phyloP scores from a whole-genome alignment of 805 yeast genomes.

The Saccharomycopsis oosterbeekiorum region DNA sequence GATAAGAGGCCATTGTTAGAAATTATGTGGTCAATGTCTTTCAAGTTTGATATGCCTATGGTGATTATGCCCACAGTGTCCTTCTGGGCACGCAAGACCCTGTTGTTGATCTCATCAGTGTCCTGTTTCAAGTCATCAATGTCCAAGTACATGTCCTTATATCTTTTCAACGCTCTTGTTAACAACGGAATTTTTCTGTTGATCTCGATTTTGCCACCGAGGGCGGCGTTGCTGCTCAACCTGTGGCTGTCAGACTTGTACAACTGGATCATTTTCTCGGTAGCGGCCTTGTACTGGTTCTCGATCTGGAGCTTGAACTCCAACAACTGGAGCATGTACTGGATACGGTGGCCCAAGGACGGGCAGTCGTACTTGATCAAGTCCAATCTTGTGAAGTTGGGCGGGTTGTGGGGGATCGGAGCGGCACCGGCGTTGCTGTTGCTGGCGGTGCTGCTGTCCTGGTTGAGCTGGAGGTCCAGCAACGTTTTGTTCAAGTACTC shows the following conservation, averaged over 20 bases:
- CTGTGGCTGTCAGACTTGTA: conserved; percentile 90
- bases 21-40: conserved; percentile 81
- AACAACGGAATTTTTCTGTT: conserved; percentile 77
- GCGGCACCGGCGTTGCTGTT: neutral
- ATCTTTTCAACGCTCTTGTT: conserved; percentile 74
- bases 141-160: conserved; percentile 78
- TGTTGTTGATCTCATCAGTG: conserved; percentile 55
- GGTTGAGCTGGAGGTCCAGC: conserved; percentile 35
- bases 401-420: conserved; percentile 7
- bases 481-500: conserved; percentile 78
- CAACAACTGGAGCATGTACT: conserved; percentile 88
- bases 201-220: conserved; percentile 75
- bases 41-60: conserved; percentile 62
- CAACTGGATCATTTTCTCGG: conserved; percentile 76
- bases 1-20: conserved; percentile 48
- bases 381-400: conserved; percentile 50
- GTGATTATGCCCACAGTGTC: conserved; percentile 63
- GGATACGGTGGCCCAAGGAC: conserved; percentile 87
- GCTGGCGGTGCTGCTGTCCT: neutral
- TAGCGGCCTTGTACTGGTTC: conserved; percentile 85
- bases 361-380: conserved; percentile 89
- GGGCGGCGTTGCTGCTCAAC: conserved; percentile 76
- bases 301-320: conserved; percentile 93
- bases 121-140: conserved; percentile 53
- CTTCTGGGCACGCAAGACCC: conserved; percentile 72